Evolutionary conservation across 495 filamentous ascomycete species (phyloP).

Genomic region (Aspergillus conjunctus): DNA sequence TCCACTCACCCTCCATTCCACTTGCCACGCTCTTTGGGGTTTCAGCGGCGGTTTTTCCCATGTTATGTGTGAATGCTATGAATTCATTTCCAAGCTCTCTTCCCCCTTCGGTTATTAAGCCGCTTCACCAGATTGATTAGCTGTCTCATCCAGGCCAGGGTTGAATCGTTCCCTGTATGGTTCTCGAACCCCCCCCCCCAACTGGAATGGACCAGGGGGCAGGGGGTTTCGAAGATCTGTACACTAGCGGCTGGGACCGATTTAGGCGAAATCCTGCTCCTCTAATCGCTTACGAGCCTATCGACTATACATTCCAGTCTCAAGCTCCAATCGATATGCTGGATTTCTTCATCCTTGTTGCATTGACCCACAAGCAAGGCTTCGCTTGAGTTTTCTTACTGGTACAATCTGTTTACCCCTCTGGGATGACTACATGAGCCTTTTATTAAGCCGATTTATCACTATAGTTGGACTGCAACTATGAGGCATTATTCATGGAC

Average conservation of each 20-base stretch:
- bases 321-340: not conserved
- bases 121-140: not conserved
- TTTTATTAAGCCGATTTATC: not conserved
- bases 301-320: not conserved
- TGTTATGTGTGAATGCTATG: not conserved
- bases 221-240: not conserved
- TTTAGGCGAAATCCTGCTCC: not conserved
- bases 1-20: not conserved
- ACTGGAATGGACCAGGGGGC: not conserved
- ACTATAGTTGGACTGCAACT: too few relatives aligned
- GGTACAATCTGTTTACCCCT: not conserved
- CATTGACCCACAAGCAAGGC: not conserved
- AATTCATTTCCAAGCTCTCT: not conserved
- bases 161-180: not conserved
- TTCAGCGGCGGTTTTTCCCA: not conserved
- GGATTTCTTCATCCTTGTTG: not conserved
- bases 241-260: not conserved
- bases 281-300: slow-evolving; percentile 1
- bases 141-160: not conserved
- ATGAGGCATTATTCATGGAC: too few relatives aligned
- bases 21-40: too few relatives aligned
- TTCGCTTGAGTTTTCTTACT: not conserved
- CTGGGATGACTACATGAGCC: not conserved
- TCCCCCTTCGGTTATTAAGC: not conserved
- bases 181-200: not conserved